Percentiles rank a stretch among this genome's conserved stretches.
These are phyloP conservation scores for Fusarium sacchari DNA, from an alignment of 2,329 filamentous ascomycete species.

Conservation along the genomic window DNA sequence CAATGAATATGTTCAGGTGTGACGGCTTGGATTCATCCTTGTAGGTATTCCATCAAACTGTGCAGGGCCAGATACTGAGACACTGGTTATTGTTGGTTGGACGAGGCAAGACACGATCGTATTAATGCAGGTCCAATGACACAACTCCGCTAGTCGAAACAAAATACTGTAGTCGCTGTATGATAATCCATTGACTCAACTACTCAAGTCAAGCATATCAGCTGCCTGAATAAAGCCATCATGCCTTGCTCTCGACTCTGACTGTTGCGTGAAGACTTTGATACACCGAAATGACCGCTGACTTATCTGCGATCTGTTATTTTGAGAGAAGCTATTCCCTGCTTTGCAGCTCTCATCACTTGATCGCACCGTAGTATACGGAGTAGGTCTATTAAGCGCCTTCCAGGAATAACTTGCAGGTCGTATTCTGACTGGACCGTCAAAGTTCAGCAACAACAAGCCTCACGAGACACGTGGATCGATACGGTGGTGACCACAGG, in stretches of 20 bases:
- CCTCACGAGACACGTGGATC: constrained; percentile 29
- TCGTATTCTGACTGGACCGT: constrained; percentile 10
- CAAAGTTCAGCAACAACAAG: constrained; percentile 8
- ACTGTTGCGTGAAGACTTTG: not conserved
- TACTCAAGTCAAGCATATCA: not conserved
- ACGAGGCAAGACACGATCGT: constrained; percentile 21
- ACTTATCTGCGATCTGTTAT: not conserved
- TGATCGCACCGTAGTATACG: not conserved
- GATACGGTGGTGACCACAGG: constrained; percentile 1
- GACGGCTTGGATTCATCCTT: not conserved
- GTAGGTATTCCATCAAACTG: not conserved
- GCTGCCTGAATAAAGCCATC: not conserved
- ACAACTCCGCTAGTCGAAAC: not conserved
- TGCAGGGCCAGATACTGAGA: constrained; percentile 19
- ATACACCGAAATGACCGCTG: constrained; percentile 4
- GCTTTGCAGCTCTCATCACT: not conserved
- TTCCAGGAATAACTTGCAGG: not conserved
- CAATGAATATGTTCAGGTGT: not conserved
- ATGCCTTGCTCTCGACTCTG: not conserved
- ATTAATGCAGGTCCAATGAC: constrained; percentile 15
- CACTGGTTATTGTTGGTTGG: constrained; percentile 11
- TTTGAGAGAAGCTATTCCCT: not conserved
- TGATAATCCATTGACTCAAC: not conserved
- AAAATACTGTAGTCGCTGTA: not conserved
- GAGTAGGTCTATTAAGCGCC: not conserved